Conservation (phyloP, 1,284 basidiomycete species). For the Takashimella tepidaria region DNA sequence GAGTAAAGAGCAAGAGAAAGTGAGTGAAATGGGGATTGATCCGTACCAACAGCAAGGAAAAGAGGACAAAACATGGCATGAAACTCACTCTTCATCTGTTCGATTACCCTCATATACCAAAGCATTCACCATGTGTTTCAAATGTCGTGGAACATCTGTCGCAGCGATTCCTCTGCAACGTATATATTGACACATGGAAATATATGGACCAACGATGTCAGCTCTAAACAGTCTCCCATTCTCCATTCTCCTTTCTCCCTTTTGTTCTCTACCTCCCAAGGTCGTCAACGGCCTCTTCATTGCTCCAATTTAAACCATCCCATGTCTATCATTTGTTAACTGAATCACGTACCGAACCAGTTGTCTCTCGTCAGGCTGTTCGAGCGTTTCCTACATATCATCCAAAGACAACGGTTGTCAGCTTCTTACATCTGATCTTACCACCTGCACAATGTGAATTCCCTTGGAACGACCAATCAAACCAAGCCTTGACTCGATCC, state of each 20-base stretch:
- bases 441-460: no score
- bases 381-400: conserved; percentile 37
- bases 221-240: no score
- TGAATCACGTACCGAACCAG: conserved; percentile 25
- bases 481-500: background rate
- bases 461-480: background rate
- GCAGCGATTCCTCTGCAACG: conserved; percentile 72
- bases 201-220: no score
- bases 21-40: background rate
- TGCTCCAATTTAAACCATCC: no score
- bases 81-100: conserved; percentile 72
- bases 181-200: no score
- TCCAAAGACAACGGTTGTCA: no score
- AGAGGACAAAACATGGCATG: background rate
- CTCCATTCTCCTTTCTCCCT: no score
- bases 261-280: no score
- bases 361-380: conserved; percentile 44
- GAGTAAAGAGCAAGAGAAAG: background rate
- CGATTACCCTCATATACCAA: conserved; percentile 79
- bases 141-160: conserved; percentile 70
- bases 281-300: no score
- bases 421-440: no score
- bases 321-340: no score
- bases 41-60: no score
- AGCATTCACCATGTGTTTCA: conserved; percentile 79